phyloP scores from a whole-genome alignment of 805 yeast species.

The Millerozyma miso region DNA sequence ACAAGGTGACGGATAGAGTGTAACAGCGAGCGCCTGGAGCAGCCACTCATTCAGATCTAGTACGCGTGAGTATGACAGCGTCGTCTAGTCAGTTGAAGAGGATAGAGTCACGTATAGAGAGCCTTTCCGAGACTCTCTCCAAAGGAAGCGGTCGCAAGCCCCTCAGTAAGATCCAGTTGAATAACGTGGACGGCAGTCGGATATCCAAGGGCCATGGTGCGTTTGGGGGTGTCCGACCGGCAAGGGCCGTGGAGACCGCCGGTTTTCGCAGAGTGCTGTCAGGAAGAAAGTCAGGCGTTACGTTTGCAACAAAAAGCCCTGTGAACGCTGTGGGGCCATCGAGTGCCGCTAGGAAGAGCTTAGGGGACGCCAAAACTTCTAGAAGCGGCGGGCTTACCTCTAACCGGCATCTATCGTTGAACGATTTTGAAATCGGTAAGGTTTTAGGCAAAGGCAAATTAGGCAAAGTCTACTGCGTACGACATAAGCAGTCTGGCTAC shows the following conservation, averaged over 20 bases:
- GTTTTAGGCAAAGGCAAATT: constrained; percentile 90
- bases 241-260: background rate
- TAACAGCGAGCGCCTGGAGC: too few species aligned
- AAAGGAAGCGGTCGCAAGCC: constrained; percentile 8
- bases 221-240: background rate
- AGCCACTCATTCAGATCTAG: too few species aligned
- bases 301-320: constrained; percentile 5
- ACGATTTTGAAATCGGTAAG: constrained; percentile 82
- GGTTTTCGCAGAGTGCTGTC: constrained; percentile 1
- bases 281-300: background rate
- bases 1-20: too few species aligned
- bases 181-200: constrained; percentile 2
- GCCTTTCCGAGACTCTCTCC: constrained; percentile 12
- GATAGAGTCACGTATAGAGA: constrained; percentile 19
- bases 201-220: background rate
- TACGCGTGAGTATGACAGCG: constrained; percentile 1
- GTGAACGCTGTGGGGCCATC: background rate
- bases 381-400: background rate
- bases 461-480: constrained; percentile 88
- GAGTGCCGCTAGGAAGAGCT: background rate
- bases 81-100: constrained; percentile 15
- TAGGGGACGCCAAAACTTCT: background rate
- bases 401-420: constrained; percentile 22
- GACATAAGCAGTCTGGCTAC: constrained; percentile 68
- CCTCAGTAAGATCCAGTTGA: constrained; percentile 6